A percentile compares a stretch with the other conserved stretches of the same genome.
phyloP scores from a whole-genome alignment of 805 yeast species.

The Myxozyma neotropica region DNA sequence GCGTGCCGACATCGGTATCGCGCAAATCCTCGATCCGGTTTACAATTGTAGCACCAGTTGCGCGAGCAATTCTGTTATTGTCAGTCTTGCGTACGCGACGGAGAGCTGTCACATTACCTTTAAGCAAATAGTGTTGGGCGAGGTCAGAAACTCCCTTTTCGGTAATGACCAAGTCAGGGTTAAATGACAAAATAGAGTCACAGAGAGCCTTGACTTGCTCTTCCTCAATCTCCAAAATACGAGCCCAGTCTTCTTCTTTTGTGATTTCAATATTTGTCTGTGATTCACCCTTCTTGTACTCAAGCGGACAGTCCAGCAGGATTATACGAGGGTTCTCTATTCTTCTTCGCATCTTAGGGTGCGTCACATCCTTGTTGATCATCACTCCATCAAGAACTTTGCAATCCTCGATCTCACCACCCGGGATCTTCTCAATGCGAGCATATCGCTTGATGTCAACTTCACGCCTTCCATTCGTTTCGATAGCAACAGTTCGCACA shows the following conservation, averaged over 20 bases:
- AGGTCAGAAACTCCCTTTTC: conserved; percentile 96
- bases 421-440: conserved; percentile 94
- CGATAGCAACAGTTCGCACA: conserved; percentile 74
- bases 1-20: conserved; percentile 84
- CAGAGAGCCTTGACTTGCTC: conserved; percentile 90
- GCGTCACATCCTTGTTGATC: conserved; percentile 96
- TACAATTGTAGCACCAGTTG: conserved; percentile 96
- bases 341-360: conserved; percentile 92
- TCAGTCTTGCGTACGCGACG: conserved; percentile 96
- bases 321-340: conserved; percentile 88
- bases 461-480: conserved; percentile 60
- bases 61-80: conserved; percentile 94
- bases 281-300: conserved; percentile 98
- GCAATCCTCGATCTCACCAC: conserved; percentile 93
- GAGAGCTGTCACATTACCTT: conserved; percentile 88
- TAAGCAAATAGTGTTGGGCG: conserved; percentile 93
- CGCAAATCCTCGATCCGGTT: conserved; percentile 93
- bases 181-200: conserved; percentile 77
- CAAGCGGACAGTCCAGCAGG: conserved; percentile 92
- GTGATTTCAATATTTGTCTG: conserved; percentile 97
- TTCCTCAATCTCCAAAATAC: conserved; percentile 94
- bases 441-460: conserved; percentile 92
- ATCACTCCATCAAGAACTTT: conserved; percentile 87
- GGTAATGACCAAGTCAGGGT: conserved; percentile 93
- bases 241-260: conserved; percentile 93